A percentile compares a stretch with the other conserved stretches of the same genome.
Conservation (phyloP, 208 protist species). For the Trypanosoma boissoni region DNA sequence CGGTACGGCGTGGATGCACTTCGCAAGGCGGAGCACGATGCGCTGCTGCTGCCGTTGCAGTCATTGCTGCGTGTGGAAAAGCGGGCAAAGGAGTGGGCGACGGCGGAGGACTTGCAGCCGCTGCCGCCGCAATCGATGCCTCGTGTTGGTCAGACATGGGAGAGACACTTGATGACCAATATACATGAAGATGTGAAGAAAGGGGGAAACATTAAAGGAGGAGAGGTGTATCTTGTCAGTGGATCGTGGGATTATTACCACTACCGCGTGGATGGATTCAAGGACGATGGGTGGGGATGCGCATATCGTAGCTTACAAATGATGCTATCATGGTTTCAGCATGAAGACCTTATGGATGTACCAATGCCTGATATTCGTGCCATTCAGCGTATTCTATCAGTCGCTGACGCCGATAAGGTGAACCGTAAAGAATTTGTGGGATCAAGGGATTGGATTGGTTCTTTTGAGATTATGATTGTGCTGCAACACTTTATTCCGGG, state of each 20-base stretch:
- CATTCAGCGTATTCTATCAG: conserved; percentile 86
- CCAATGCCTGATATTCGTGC: conserved; percentile 58
- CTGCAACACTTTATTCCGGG: conserved; percentile 75
- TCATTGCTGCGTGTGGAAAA: conserved; percentile 34
- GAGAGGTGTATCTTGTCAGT: conserved; percentile 44
- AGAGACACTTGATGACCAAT: conserved; percentile 50
- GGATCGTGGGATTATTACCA: conserved; percentile 95
- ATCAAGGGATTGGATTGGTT: conserved; percentile 94
- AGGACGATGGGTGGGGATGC: conserved; percentile 95
- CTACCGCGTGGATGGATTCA: conserved; percentile 92
- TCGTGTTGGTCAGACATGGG: conserved; percentile 44
- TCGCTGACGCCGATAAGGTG: conserved; percentile 83
- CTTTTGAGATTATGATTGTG: conserved; percentile 90
- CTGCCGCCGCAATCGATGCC: neutral
- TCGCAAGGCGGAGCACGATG: conserved; percentile 48
- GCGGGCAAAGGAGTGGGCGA: conserved; percentile 31
- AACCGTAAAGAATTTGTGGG: conserved; percentile 79
- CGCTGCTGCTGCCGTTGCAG: conserved; percentile 43
- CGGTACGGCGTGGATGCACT: conserved; percentile 29
- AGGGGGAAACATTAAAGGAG: conserved; percentile 29
- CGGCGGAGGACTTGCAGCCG: conserved; percentile 6
- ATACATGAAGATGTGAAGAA: conserved; percentile 40
- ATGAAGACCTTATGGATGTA: conserved; percentile 39
- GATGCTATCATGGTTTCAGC: conserved; percentile 80
- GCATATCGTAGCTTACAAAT: conserved; percentile 93